A percentile compares a stretch with the other conserved stretches of the same genome.
These are phyloP conservation scores for Mycena belliarum DNA, from an alignment of 768 basidiomycete genomes.

Conservation along the genomic window DNA sequence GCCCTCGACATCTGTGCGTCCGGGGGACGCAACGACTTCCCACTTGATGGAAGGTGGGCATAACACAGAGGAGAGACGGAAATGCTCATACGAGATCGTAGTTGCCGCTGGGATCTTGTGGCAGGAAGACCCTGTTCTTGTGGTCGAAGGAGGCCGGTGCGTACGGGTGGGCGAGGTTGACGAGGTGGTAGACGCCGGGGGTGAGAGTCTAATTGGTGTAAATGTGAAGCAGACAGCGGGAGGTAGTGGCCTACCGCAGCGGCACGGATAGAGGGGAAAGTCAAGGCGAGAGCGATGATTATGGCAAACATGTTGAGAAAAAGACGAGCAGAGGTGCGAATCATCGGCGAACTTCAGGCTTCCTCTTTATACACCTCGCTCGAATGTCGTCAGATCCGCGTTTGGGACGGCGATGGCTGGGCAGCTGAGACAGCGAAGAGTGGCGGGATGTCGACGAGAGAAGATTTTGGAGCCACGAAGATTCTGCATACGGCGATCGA, in stretches of 20 bases:
- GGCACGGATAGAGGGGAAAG: slow-evolving; percentile 4
- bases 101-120: slow-evolving; percentile 9
- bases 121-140: slow-evolving; percentile 13
- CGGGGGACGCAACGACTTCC: slow-evolving; percentile 3
- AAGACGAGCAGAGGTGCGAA: not conserved
- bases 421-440: slow-evolving; percentile 12
- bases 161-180: slow-evolving; percentile 16
- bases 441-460: slow-evolving; percentile 1
- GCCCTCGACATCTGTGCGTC: not conserved
- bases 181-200: slow-evolving; percentile 13
- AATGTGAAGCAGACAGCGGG: not conserved
- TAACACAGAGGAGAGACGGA: not conserved
- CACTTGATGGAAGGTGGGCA: slow-evolving; percentile 6
- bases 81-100: slow-evolving; percentile 6
- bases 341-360: not conserved
- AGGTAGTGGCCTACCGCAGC: slow-evolving; percentile 4
- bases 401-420: not conserved
- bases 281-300: not conserved
- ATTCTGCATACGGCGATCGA: not conserved
- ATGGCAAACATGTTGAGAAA: slow-evolving; percentile 6
- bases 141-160: slow-evolving; percentile 12
- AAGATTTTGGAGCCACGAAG: not conserved
- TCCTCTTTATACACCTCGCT: slow-evolving; percentile 2
- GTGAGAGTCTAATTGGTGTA: slow-evolving; percentile 2
- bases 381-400: slow-evolving; percentile 9